These are phyloP conservation scores for Hydrangea macrophylla DNA, from an alignment of 148 eudicot genomes.

Conservation along the genomic window DNA sequence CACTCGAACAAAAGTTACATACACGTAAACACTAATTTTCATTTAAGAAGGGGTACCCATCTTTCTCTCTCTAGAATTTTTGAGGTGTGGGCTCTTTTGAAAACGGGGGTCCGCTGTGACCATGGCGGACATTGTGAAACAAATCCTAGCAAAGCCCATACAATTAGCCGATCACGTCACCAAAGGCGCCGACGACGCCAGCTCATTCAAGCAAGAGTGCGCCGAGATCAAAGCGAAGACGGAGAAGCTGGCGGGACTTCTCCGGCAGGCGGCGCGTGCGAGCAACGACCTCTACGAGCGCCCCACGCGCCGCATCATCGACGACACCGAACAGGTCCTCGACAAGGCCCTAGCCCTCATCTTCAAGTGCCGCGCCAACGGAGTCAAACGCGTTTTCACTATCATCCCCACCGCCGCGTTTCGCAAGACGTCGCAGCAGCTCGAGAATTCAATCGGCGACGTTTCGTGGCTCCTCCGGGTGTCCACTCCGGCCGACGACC, in stretches of 20 bases:
- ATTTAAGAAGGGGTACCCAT: neutral
- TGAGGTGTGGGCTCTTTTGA: neutral
- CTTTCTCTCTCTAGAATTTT: neutral
- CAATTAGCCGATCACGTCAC: slow-evolving; percentile 19
- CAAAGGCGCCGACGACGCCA: slow-evolving; percentile 3
- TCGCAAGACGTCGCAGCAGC: slow-evolving; percentile 17
- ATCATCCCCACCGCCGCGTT: slow-evolving; percentile 23
- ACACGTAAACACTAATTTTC: no score
- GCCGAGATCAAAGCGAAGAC: slow-evolving; percentile 17
- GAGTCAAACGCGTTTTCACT: slow-evolving; percentile 18
- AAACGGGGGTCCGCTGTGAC: slow-evolving; percentile 13
- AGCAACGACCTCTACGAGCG: slow-evolving; percentile 25
- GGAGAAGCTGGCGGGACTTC: slow-evolving; percentile 20
- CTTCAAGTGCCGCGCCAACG: slow-evolving; percentile 24
- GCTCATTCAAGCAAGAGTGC: slow-evolving; percentile 17
- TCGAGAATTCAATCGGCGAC: slow-evolving; percentile 27
- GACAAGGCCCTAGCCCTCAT: slow-evolving; percentile 17
- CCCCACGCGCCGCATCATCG: slow-evolving; percentile 28
- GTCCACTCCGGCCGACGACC: slow-evolving; percentile 14
- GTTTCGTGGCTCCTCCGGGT: slow-evolving; percentile 32
- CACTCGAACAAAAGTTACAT: no score
- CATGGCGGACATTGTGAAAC: slow-evolving; percentile 29
- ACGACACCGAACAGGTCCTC: slow-evolving; percentile 24
- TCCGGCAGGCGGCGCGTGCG: slow-evolving; percentile 29
- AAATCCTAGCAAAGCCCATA: slow-evolving; percentile 22